phyloP scores from a whole-genome alignment of 768 basidiomycete genomes.

The Rhizopogon rudus region DNA sequence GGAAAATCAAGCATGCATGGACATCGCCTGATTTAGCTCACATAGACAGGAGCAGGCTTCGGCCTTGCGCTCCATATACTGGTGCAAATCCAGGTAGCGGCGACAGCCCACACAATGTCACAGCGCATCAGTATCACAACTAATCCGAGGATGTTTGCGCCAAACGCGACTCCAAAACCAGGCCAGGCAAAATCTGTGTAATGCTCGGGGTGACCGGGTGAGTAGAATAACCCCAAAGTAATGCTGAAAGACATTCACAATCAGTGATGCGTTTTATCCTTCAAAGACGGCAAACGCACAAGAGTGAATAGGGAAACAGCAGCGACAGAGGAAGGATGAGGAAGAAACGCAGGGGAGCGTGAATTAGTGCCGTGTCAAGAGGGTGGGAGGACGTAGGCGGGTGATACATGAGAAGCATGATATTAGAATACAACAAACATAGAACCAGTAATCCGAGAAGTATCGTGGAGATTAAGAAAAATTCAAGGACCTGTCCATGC shows the following conservation, averaged over 20 bases:
- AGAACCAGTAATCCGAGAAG: constrained; percentile 67
- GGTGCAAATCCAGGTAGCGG: constrained; percentile 69
- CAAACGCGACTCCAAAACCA: constrained; percentile 64
- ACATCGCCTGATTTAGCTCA: constrained; percentile 29
- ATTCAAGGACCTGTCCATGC: constrained; percentile 52
- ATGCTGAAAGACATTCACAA: constrained; percentile 39
- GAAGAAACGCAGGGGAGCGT: constrained; percentile 75
- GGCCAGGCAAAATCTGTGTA: constrained; percentile 62
- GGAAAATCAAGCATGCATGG: neutral
- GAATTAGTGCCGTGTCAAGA: constrained; percentile 78
- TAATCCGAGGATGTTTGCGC: constrained; percentile 56
- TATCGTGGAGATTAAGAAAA: constrained; percentile 74
- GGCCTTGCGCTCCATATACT: constrained; percentile 57
- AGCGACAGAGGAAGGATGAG: constrained; percentile 49
- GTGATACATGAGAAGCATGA: constrained; percentile 73
- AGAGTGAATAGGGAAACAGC: constrained; percentile 50
- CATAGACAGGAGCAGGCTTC: constrained; percentile 62
- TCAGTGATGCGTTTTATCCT: neutral
- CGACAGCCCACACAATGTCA: constrained; percentile 73
- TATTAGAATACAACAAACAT: constrained; percentile 72
- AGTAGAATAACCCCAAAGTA: constrained; percentile 59
- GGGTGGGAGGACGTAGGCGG: constrained; percentile 54
- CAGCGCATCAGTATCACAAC: constrained; percentile 49
- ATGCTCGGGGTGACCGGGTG: constrained; percentile 43
- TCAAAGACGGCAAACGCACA: constrained; percentile 26